A percentile compares a stretch with the other conserved stretches of the same genome.
These are phyloP conservation scores for Monilinia laxa DNA, from an alignment of 2,329 filamentous ascomycete genomes.

Conservation along the genomic window DNA sequence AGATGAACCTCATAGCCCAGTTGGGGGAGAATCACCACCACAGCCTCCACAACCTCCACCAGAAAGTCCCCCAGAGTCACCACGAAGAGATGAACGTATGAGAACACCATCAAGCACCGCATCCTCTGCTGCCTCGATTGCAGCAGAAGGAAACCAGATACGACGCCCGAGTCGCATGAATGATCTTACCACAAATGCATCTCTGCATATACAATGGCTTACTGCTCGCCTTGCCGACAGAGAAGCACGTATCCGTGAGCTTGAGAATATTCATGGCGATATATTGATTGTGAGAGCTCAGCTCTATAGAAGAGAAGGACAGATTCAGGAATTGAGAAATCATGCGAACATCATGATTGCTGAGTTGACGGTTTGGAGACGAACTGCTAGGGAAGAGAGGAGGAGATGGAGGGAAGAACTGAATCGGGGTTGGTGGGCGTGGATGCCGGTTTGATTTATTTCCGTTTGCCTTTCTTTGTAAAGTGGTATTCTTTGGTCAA, in stretches of 20 bases:
- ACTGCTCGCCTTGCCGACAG: constrained; percentile 6
- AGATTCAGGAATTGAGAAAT: neutral
- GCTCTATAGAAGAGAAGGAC: neutral
- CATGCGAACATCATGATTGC: neutral
- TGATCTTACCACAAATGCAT: neutral
- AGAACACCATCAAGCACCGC: too few species aligned
- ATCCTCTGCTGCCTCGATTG: neutral
- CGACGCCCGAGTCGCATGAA: neutral
- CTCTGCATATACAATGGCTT: constrained; percentile 18
- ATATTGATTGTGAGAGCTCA: neutral
- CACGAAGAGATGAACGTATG: neutral
- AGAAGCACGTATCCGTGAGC: neutral
- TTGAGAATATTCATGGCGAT: neutral
- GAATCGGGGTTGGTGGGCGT: neutral
- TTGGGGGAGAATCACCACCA: neutral
- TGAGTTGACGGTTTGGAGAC: neutral
- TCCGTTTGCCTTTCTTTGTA: neutral
- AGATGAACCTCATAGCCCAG: neutral
- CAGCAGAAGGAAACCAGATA: neutral
- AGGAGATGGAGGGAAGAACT: too few species aligned
- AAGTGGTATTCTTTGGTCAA: neutral
- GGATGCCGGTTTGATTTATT: neutral
- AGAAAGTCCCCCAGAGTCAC: too few species aligned
- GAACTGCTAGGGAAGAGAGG: neutral
- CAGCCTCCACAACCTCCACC: neutral